phyloP scores from a whole-genome alignment of 108 stramenopile species.

The Discostella pseudostelligera region DNA sequence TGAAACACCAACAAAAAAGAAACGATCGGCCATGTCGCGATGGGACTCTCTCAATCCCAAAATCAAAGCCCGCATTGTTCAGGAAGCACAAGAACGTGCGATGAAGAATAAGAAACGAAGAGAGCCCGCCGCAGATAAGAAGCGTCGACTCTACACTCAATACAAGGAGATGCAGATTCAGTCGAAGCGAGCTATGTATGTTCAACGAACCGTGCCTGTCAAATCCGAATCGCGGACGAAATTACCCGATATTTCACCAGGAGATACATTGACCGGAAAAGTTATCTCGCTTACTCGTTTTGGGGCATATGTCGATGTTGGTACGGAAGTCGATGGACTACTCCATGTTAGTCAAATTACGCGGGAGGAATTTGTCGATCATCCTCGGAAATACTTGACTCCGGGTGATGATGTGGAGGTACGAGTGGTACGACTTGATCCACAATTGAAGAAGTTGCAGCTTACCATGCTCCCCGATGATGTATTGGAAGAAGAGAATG shows the following conservation, averaged over 20 bases:
- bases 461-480: constrained; percentile 75
- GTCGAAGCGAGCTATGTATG: constrained; percentile 51
- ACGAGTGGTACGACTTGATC: constrained; percentile 53
- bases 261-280: constrained; percentile 59
- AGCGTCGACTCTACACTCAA: constrained; percentile 51
- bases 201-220: constrained; percentile 57
- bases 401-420: constrained; percentile 79
- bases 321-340: constrained; percentile 87
- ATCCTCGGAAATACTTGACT: constrained; percentile 66
- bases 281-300: constrained; percentile 83
- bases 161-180: constrained; percentile 57
- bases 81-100: constrained; percentile 69
- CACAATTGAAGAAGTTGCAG: constrained; percentile 73
- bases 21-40: constrained; percentile 17
- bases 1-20: constrained; percentile 36
- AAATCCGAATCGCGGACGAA: constrained; percentile 45
- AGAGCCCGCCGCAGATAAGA: constrained; percentile 64
- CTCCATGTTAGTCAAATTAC: constrained; percentile 83
- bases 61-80: constrained; percentile 61
- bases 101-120: constrained; percentile 77
- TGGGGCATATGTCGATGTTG: constrained; percentile 90
- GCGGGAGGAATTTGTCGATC: constrained; percentile 72
- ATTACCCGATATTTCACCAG: constrained; percentile 48
- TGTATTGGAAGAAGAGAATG: constrained; percentile 37
- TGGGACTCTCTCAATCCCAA: constrained; percentile 75